phyloP scores from a whole-genome alignment of 176 grass and related monocot genomes.

The Bolboschoenus planiculmis region DNA sequence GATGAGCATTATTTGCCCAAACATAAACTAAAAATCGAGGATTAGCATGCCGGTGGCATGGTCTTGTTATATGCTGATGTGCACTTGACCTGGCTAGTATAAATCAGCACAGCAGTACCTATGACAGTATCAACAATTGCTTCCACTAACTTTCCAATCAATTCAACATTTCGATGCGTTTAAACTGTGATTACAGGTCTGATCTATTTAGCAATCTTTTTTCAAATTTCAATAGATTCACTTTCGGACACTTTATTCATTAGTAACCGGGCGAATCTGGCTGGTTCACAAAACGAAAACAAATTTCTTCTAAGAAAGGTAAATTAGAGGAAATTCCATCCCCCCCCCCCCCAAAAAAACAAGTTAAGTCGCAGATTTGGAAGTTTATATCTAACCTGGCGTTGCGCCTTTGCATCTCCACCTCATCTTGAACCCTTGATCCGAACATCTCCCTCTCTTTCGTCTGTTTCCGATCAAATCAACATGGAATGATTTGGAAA shows the following conservation, averaged over 20 bases:
- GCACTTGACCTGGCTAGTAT: neutral
- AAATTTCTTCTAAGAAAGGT: neutral
- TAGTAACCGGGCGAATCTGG: neutral
- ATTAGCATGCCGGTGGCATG: too few relatives aligned
- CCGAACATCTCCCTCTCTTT: constrained; percentile 41
- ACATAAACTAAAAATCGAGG: neutral
- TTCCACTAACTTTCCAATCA: neutral
- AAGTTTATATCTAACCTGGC: constrained; percentile 15
- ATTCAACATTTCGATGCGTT: neutral
- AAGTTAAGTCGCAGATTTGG: neutral
- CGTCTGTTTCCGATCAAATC: constrained; percentile 24
- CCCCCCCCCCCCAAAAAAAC: neutral
- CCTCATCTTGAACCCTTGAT: constrained; percentile 58
- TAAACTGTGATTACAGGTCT: neutral
- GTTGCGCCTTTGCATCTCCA: constrained; percentile 74
- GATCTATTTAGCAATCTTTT: neutral
- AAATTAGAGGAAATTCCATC: constrained; percentile 14
- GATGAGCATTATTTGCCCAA: neutral
- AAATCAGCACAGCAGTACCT: neutral
- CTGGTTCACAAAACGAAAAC: neutral
- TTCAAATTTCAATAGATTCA: neutral
- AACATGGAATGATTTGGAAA: neutral
- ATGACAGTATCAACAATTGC: neutral
- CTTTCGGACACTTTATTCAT: neutral
- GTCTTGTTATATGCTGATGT: too few relatives aligned